Percentiles rank a stretch among this genome's conserved stretches.
Conservation (phyloP, 345 rosid species). For the Syzygium aromaticum region DNA sequence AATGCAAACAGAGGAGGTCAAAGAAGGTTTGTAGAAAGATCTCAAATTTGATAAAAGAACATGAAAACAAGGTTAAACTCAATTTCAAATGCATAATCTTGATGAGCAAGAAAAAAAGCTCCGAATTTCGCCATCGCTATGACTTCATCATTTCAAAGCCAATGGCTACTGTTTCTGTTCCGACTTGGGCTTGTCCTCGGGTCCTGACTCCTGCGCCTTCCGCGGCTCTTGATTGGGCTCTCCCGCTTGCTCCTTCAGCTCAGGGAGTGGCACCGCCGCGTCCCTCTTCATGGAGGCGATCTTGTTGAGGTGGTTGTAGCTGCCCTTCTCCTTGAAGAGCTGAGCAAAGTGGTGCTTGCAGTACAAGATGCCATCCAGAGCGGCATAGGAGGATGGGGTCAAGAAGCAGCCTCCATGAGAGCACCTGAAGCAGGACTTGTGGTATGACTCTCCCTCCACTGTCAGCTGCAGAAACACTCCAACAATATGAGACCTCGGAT, state of each 20-base stretch:
- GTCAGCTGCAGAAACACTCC: conserved; percentile 20
- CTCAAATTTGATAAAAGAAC: neutral
- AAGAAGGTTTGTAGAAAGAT: neutral
- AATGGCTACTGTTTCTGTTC: neutral
- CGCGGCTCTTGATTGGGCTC: neutral
- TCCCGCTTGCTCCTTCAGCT: neutral
- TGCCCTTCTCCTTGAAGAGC: conserved; percentile 46
- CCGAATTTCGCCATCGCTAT: neutral
- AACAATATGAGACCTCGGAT: neutral
- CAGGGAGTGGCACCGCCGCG: neutral
- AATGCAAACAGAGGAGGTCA: neutral
- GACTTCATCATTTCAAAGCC: neutral
- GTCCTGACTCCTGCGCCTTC: neutral
- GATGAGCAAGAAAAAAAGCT: neutral
- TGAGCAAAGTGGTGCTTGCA: conserved; percentile 49
- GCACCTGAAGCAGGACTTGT: conserved; percentile 52
- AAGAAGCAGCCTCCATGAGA: conserved; percentile 41
- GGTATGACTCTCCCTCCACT: conserved; percentile 39
- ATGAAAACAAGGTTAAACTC: neutral
- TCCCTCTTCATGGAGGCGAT: conserved; percentile 14
- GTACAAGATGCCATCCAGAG: conserved; percentile 37
- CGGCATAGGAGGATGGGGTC: conserved; percentile 38
- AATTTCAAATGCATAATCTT: neutral
- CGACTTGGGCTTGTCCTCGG: neutral
- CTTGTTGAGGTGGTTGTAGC: conserved; percentile 29